Percentiles rank a stretch among this genome's conserved stretches.
These are phyloP conservation scores for Lycium barbarum DNA, from an alignment of 257 asterid species.

Conservation along the genomic window DNA sequence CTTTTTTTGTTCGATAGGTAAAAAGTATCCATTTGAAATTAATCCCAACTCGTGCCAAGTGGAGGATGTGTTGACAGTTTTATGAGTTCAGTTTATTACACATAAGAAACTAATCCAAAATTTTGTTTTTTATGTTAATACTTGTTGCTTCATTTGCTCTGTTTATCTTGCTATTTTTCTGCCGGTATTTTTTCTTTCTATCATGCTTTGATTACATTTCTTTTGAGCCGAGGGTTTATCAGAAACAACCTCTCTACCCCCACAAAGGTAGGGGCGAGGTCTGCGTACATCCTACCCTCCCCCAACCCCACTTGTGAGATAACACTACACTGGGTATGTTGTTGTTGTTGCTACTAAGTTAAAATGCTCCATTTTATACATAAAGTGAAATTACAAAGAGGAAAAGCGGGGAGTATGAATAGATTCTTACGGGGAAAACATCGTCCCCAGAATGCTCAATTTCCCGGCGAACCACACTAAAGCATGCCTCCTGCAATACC, in stretches of 20 bases:
- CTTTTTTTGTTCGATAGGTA: not conserved
- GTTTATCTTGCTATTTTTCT: too few species aligned
- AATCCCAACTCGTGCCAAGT: not conserved
- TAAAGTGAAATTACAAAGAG: not conserved
- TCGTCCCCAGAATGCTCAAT: conserved; percentile 67
- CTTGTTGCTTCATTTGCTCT: too few species aligned
- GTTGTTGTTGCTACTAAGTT: too few species aligned
- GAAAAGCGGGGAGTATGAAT: not conserved
- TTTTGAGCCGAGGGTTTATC: too few species aligned
- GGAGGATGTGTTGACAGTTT: not conserved
- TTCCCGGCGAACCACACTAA: conserved; percentile 87
- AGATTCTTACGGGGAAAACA: conserved; percentile 57
- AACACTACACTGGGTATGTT: too few species aligned
- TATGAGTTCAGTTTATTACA: not conserved
- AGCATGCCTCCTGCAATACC: conserved; percentile 81
- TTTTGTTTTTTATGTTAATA: too few species aligned
- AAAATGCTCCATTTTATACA: not conserved
- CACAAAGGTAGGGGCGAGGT: too few species aligned
- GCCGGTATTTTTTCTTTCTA: too few species aligned
- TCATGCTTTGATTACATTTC: too few species aligned
- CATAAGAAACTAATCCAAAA: not conserved
- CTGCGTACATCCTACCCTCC: too few species aligned
- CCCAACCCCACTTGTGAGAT: too few species aligned
- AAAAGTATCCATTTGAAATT: conserved; percentile 15
- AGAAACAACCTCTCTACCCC: too few species aligned